Evolutionary conservation across 352 stramenopile genomes (phyloP), one percentile per base, ranked within the genome.

Genomic region (Phytophthora fragariae): DNA sequence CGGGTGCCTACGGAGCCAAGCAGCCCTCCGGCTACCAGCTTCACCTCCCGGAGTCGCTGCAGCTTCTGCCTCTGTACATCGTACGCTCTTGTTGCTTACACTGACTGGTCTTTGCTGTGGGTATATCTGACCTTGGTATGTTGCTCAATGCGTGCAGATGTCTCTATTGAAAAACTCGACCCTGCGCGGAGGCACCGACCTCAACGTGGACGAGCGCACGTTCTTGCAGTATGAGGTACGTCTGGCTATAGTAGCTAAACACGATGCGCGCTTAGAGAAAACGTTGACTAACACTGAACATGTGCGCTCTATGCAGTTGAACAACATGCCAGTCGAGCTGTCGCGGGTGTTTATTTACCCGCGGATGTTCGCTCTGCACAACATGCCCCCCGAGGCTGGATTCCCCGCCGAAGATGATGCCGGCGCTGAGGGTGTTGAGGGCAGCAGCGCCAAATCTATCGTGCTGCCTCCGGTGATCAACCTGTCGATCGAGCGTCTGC

Each of bases 121-220:
- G 41, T 57, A 14, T 21, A 27, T 50, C 50, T 77, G 41, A 77
- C 60, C 7, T 61, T 12, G 10, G 8, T 44, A 47, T 7, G 24
- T 70, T 56, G 15, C 57, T 10, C 35, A 29, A 46, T 62, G 21
- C 62, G 8, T 59, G 64, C 92, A 97, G 80, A 98, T 99, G 91
- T 97, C 97, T 37, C 79, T 99, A 57, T 92, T 99, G 79, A 99
- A 99, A 87, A 99, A 98, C 85, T 89, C 97, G 24, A 94, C 96
- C 3, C 97, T 99, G 69, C 91, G 98, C 67, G 98, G 98, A 63
- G 98, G 97, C 21, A 98, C 90, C 39, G 98, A 99, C 74, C 81
- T 99, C 46, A 97, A 97, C 65, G 88, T 97, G 14, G 98, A 99
- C 81, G 97, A 99, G 72, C 91, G 98, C 57, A 81, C 94, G 14